Evolutionary conservation across 192 early-diverging fungal genomes (phyloP), one percentile per base, ranked within the genome.

Genomic region (Coemansia pectinata): DNA sequence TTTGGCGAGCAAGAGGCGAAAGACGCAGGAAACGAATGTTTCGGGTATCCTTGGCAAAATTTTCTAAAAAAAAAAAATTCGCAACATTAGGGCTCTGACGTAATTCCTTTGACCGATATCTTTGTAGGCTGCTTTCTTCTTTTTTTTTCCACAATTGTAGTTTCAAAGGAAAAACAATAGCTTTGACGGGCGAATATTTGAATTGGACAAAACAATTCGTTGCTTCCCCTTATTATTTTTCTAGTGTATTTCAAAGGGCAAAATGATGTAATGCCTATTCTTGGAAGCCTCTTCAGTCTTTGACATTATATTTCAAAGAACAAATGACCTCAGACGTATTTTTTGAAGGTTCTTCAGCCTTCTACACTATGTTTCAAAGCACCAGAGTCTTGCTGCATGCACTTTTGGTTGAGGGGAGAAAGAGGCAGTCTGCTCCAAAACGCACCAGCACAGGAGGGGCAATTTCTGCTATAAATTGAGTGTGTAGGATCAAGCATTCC

Each of bases 11-110:
- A 70, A 70, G 61, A 44, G 48, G 14, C 68, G 68, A 31, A 73
- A 57, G 6, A 42, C 70, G 12, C 52, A 70, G 29, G 72, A 72
- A 38, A 78, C 78, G 65, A 72, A 21, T 2, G 45, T 87, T 61
- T 86, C 86, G 65, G 81, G 70, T 41, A 80, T 89, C 5, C 76
- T 89, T 38, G 78, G 82, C 21, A 86, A 74, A 45, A 85, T 89
- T 14, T 88, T 89, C 48, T 70, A 55, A 19, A 27, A 27, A 27
- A 27, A 27, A 27, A 27, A 27, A 27, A 27, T 0, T 27, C 27
- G 27, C 27, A 27, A 0, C 27, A 27, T 0, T 27, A 27, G 27
- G 27, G 27, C 10, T 38, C 38, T 4, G 3, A 38, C 5, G 10
- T 10, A 38, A 38, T 38, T 4, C 7, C 10, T 38, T 38, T 3